Conservation (phyloP, 768 basidiomycete genomes). For the Tylopilus felleus region DNA sequence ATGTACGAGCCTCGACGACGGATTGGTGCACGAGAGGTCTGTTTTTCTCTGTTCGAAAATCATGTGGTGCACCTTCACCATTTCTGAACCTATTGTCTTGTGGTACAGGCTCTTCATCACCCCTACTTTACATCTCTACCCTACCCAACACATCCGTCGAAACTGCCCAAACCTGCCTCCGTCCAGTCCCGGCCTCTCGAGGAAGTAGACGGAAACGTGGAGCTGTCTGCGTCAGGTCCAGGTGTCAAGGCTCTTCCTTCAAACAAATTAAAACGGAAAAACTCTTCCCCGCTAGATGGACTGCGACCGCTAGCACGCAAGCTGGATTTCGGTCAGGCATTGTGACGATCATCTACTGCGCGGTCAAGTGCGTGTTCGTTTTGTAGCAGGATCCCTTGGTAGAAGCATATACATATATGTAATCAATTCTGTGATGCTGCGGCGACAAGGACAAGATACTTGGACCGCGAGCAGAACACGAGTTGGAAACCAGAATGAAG, state of each 20-base stretch:
- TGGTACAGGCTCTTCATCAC: slow-evolving; percentile 72
- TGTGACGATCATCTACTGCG: slow-evolving; percentile 5
- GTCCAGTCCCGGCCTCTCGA: slow-evolving; percentile 59
- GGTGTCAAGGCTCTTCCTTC: slow-evolving; percentile 49
- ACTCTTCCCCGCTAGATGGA: slow-evolving; percentile 51
- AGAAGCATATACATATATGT: background rate
- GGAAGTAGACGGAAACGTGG: slow-evolving; percentile 74
- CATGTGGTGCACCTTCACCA: background rate
- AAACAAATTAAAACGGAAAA: slow-evolving; percentile 68
- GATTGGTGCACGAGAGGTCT: slow-evolving; percentile 73
- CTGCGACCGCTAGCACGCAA: slow-evolving; percentile 62
- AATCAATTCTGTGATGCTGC: slow-evolving; percentile 2
- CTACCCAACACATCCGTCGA: slow-evolving; percentile 82
- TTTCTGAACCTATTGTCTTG: background rate
- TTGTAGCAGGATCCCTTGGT: background rate
- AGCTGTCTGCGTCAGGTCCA: slow-evolving; percentile 46
- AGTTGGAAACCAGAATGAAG: slow-evolving; percentile 3
- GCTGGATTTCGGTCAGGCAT: slow-evolving; percentile 62
- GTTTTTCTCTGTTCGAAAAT: slow-evolving; percentile 19
- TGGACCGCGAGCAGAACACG: slow-evolving; percentile 1
- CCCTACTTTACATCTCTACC: slow-evolving; percentile 86
- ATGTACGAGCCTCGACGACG: slow-evolving; percentile 84
- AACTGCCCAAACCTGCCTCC: slow-evolving; percentile 71
- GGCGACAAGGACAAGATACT: background rate
- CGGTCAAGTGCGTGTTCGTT: background rate